Base-by-base conservation (phyloP, 2,329 filamentous ascomycete species). In the Fusarium foetens region DNA sequence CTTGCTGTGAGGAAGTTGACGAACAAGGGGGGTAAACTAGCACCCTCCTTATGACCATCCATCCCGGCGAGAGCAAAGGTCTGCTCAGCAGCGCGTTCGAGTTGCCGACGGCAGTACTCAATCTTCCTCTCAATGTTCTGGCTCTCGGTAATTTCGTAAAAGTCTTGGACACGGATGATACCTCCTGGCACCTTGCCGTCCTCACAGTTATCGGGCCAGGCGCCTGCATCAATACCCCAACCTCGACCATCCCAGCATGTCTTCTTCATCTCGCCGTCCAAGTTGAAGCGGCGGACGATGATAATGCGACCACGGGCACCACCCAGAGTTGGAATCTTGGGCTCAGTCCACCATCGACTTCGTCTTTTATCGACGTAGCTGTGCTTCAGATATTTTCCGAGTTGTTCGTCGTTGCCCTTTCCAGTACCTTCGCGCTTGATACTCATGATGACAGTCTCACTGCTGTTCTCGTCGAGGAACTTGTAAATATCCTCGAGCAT, bases 391-490 rank as follows among this genome's bases (percentile, higher is more conserved):
- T 95, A 91, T 60, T 86, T 89, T 70, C 90, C 90, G 58, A 98
- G 89, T 73, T 97, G 91, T 71, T 91, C 87, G 80, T 98, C 96
- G 17, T 90, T 94, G 48, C 92, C 90, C 58, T 88, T 90, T 60
- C 95, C 95, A 0, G 92, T 88, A 25, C 96, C 96, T 83, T 99
- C 96, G 67, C 94, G 91, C 84, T 99, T 99, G 75, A 99, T 79
- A 61, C 92, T 95, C 81, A 98, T 87, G 75, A 98, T 89, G 68
- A 99, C 84, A 0, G 92, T 92, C 83, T 99, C 96, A 65, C 88
- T 90, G 1, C 93, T 92, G 80, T 98, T 92, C 31, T 86, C 83
- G 35, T 92, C 87, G 19, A 98, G 88, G 81, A 98, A 98, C 23
- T 85, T 82, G 80, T 94, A 91, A 54, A 94, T 86, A 45, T 90